These are phyloP conservation scores for Aspergillus funiculosus DNA, from an alignment of 495 filamentous ascomycete genomes.

Conservation along the genomic window DNA sequence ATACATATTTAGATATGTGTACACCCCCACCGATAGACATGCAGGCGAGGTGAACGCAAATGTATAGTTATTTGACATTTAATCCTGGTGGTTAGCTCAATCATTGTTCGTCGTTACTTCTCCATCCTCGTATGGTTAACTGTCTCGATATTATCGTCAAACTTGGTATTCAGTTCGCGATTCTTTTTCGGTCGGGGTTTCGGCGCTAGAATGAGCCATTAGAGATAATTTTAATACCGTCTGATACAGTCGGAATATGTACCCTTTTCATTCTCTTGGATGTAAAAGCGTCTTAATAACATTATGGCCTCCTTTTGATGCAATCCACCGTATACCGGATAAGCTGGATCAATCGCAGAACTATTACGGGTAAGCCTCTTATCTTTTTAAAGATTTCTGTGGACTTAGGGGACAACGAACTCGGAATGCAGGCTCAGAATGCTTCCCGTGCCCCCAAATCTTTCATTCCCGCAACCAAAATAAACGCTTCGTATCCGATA, in stretches of 20 bases:
- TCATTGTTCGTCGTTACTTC: background rate
- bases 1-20: constrained; percentile 21
- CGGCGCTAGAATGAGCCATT: constrained; percentile 47
- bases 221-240: background rate
- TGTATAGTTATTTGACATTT: constrained; percentile 5
- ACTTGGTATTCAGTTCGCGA: constrained; percentile 44
- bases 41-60: background rate
- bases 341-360: constrained; percentile 59
- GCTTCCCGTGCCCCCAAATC: constrained; percentile 92
- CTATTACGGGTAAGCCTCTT: constrained; percentile 29
- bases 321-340: constrained; percentile 73
- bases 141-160: constrained; percentile 19
- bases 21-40: background rate
- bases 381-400: background rate
- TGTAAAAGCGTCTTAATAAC: constrained; percentile 84
- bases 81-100: background rate
- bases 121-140: background rate
- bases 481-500: constrained; percentile 76
- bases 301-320: constrained; percentile 86
- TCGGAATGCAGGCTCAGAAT: constrained; percentile 81
- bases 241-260: constrained; percentile 8
- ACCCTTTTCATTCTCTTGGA: constrained; percentile 93
- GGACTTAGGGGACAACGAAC: constrained; percentile 39
- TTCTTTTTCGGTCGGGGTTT: constrained; percentile 54
- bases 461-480: constrained; percentile 91